These are phyloP conservation scores for Wolfiporia cocos DNA, from an alignment of 1,284 basidiomycete genomes.

Conservation along the genomic window DNA sequence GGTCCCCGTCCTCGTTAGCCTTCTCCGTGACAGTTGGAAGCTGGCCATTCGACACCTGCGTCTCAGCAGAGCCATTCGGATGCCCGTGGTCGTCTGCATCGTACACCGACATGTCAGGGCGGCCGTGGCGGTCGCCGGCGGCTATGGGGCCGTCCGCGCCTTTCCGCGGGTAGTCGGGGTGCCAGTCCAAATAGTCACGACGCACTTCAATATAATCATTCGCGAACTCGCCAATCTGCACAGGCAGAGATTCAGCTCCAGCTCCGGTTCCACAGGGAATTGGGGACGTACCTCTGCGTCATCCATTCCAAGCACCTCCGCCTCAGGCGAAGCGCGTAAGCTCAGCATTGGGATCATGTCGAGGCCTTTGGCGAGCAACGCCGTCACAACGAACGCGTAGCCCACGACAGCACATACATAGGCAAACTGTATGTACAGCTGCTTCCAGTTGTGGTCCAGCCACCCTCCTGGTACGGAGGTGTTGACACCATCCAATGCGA, in stretches of 20 bases:
- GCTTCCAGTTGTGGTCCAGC: slow-evolving; percentile 68
- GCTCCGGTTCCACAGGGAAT: not conserved
- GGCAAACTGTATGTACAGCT: slow-evolving; percentile 79
- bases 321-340: slow-evolving; percentile 69
- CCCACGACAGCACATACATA: slow-evolving; percentile 69
- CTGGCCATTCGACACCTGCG: not conserved
- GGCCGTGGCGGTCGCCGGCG: slow-evolving; percentile 44
- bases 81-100: not conserved
- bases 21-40: slow-evolving; percentile 14
- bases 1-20: too few relatives aligned
- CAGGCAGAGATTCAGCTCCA: not conserved
- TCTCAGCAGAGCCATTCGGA: not conserved
- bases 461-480: slow-evolving; percentile 65
- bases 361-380: slow-evolving; percentile 59
- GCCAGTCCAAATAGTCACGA: slow-evolving; percentile 60
- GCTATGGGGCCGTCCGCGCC: slow-evolving; percentile 22
- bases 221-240: slow-evolving; percentile 72
- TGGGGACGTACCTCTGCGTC: slow-evolving; percentile 62
- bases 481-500: slow-evolving; percentile 73
- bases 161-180: slow-evolving; percentile 23
- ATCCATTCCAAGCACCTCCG: slow-evolving; percentile 86
- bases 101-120: slow-evolving; percentile 25
- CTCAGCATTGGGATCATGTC: slow-evolving; percentile 76
- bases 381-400: slow-evolving; percentile 68
- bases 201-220: slow-evolving; percentile 76